Evolutionary conservation across 2,329 filamentous ascomycete genomes (phyloP), one percentile per base, ranked within the genome.

Genomic region (Exophiala lecanii-corni): DNA sequence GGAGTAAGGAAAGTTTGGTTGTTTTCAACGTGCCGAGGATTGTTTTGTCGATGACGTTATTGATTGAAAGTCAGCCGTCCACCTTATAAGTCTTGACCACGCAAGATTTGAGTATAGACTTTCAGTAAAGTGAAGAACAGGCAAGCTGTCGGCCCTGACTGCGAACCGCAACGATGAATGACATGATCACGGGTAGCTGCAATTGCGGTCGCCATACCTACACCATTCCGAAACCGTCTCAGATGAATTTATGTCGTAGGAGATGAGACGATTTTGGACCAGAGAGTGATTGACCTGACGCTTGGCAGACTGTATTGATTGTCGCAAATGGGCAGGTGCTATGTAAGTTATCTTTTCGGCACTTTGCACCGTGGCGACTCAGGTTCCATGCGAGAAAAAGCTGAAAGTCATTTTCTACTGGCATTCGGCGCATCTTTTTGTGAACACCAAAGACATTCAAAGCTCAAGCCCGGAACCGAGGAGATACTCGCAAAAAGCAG

Each of bases 191-290:
- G 9, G 41, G 41, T 3, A 32, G 21, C 15, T 43, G 41, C 26
- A 38, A 38, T 19, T 43, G 41, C 20, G 41, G 41, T 12, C 33
- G 34, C 6, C 41, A 43, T 36, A 25, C 7, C 9, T 43, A 43
- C 26, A 43, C 41, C 15, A 43, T 43, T 12, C 41, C 41, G 5
- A 37, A 43, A 28, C 41, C 33, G 3, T 38, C 34, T 3, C 20
- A 43, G 34, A 43, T 43, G 41, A 43, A 43, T 19, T 25, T 43
- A 16, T 43, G 41, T 25, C 41, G 41, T 43, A 30, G 9, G 41
- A n/a, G n/a, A n/a, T n/a, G n/a, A n/a, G n/a, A 26, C 28, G 32
- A 42, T n/a, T 15, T 10, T n/a, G 5, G 3, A 12, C 10, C 9
- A 7, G 7, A 9, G 25, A n/a, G n/a, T n/a, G n/a, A 28, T n/a